Conservation (phyloP, 805 yeast genomes). For the Candida maesae region DNA sequence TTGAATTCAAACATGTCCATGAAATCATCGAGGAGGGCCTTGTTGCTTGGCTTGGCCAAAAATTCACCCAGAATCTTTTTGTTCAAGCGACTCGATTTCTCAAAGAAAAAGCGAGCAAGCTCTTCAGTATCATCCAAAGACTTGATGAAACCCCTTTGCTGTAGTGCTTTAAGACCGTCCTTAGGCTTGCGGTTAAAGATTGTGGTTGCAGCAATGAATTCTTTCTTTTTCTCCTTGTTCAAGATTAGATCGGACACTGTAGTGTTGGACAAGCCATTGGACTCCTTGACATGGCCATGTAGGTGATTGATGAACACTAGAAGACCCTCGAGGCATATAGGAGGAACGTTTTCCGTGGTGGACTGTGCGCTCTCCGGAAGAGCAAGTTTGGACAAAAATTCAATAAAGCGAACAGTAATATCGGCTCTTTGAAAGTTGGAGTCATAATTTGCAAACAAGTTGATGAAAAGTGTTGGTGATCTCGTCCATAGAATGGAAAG, state of each 20-base stretch:
- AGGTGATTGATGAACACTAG: conserved; percentile 65
- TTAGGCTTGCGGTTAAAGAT: conserved; percentile 76
- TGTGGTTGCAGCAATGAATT: conserved; percentile 72
- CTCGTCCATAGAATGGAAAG: conserved; percentile 79
- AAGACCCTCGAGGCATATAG: conserved; percentile 86
- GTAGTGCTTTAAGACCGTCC: conserved; percentile 62
- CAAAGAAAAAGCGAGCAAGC: conserved; percentile 72
- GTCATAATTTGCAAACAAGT: conserved; percentile 78
- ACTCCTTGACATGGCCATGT: conserved; percentile 38
- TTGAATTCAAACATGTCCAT: conserved; percentile 70
- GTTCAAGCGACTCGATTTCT: conserved; percentile 76
- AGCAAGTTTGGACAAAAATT: conserved; percentile 70
- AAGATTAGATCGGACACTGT: conserved; percentile 19
- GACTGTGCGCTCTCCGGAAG: conserved; percentile 79
- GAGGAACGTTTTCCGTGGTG: conserved; percentile 87
- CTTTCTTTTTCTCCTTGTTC: conserved; percentile 53
- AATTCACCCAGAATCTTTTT: conserved; percentile 86
- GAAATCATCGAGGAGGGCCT: conserved; percentile 56
- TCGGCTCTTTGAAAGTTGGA: conserved; percentile 88
- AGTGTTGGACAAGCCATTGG: conserved; percentile 20
- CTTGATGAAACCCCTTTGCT: conserved; percentile 61
- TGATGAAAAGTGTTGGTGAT: conserved; percentile 71
- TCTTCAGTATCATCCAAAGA: conserved; percentile 49
- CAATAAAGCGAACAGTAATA: conserved; percentile 61
- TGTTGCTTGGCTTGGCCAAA: conserved; percentile 71